phyloP scores from a whole-genome alignment of 352 stramenopile species.

The Blastocystis sp. region DNA sequence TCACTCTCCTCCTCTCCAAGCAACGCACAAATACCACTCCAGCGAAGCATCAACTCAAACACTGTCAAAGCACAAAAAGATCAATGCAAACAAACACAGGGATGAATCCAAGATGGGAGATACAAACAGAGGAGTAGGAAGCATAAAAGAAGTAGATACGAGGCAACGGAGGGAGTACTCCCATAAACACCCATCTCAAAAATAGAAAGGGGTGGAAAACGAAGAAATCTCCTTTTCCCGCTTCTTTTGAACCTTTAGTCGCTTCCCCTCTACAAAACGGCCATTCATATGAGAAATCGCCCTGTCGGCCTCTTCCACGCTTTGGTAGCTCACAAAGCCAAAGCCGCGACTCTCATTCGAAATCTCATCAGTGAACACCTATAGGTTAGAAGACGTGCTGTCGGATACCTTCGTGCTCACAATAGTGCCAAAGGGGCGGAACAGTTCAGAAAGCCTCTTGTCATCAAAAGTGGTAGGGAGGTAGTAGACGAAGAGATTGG shows the following conservation, averaged over 20 bases:
- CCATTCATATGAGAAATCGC: conserved; percentile 45
- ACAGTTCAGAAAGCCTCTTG: conserved; percentile 15
- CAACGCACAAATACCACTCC: too few species aligned
- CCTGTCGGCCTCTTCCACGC: conserved; percentile 15
- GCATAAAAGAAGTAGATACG: too few species aligned
- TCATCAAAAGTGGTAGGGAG: conserved; percentile 19
- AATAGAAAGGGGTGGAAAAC: too few species aligned
- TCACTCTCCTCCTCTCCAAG: too few species aligned
- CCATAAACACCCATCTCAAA: too few species aligned
- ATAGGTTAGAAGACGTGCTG: background rate
- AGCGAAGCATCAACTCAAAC: too few species aligned
- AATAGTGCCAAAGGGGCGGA: conserved; percentile 37
- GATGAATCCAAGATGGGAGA: too few species aligned
- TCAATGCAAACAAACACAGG: too few species aligned
- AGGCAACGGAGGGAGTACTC: too few species aligned
- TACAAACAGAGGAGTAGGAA: too few species aligned
- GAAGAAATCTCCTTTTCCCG: background rate
- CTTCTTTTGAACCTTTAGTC: conserved; percentile 60
- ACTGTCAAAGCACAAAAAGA: too few species aligned
- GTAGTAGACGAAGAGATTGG: conserved; percentile 67
- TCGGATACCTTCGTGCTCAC: conserved; percentile 38
- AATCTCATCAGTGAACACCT: conserved; percentile 46
- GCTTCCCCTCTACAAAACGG: conserved; percentile 30
- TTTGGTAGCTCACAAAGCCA: conserved; percentile 55
- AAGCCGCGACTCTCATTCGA: conserved; percentile 55